Evolutionary conservation across 495 filamentous ascomycete genomes (phyloP), one percentile per base, ranked within the genome.

Genomic region (Cercophora scortea): DNA sequence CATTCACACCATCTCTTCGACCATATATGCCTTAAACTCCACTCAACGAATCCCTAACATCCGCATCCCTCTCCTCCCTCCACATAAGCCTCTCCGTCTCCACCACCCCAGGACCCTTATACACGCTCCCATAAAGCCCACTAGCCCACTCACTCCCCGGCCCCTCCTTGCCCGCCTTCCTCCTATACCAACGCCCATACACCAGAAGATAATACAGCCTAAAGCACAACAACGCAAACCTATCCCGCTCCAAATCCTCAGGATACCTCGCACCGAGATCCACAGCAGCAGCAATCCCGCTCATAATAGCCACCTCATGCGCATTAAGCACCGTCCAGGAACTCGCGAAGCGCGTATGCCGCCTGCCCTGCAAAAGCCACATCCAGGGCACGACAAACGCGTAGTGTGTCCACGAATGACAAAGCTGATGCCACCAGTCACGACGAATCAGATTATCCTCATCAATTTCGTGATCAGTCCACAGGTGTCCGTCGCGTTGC

Each of bases 381-480:
- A 92, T 81, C 56, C 86, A 83, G 0, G 86, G 84, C 39, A 89
- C 81, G 7, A 92, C 89, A 8, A 84, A 74, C 0, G 84, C 64
- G 63, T 90, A 92, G 62, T 94, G 89, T 54, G 87, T 86, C 78
- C 82, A 91, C 36, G 81, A 73, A 61, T 94, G 89, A 16, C 88
- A 86, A 18, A 91, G 80, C 63, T 91, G 88, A 61, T 91, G 88
- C 88, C 89, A 92, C 86, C 85, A 89, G 58, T 91, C 86, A 45
- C 74, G 72, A 10, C 79, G 71, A 39, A 94, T 88, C 33, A 91
- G 76, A 56, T 87, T 90, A 42, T 64, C 64, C 50, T 77, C 61
- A 58, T 85, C 80, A 50, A 94, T 91, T 55, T 85, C 77, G 51
- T 81, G 72, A 54, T 83, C 81, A 0, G 82, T 85, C 88, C 88